Evolutionary conservation across 257 asterid genomes (phyloP), one percentile per base, ranked within the genome.

Genomic region (Scutellaria barbata): DNA sequence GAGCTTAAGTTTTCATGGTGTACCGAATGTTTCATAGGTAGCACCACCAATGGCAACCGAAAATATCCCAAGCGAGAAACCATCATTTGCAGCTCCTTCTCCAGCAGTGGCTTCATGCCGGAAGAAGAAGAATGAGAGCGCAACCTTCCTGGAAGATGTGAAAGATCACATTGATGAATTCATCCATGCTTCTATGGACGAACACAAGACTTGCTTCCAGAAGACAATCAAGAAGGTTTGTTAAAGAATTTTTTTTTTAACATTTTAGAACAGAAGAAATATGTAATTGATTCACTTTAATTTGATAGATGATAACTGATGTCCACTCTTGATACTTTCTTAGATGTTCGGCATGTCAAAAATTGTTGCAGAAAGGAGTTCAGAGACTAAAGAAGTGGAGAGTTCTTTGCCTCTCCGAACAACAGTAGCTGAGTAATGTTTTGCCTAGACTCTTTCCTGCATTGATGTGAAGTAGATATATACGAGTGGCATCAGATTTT

Each of bases 321-420:
- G 8, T 53, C 0, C 60, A 66, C 56, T 0, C 69, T 61, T 66
- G 11, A 39, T 63, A 55, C 5, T 51, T 55, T 66, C 54, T 25
- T 75, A 94, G 98, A 90, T 94, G 97, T 94, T 91, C 74, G 77
- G 96, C 78, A 87, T 94, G 96, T 89, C 98, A 63, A 94, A 91
- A 71, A 81, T 76, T 52, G 97, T 91, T 75, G 90, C 95, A n/a
- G 88, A 86, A 77, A 84, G 91, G 86, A 83, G 68, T 75, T 76
- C 91, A 0, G 87, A 85, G 73, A 43, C 72, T 13, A 73, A 80
- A 76, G 95, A 83, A 74, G 95, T 91, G 69, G 97, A 89, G 81
- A 88, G 91, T 69, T 69, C 85, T 69, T 81, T 94, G 81, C 90
- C 98, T 50, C 96, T 94, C 33, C 86, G 74, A 75, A 90, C 97